Base-by-base conservation (phyloP, 2,329 filamentous ascomycete genomes). In the Paramyrothecium sp. region DNA sequence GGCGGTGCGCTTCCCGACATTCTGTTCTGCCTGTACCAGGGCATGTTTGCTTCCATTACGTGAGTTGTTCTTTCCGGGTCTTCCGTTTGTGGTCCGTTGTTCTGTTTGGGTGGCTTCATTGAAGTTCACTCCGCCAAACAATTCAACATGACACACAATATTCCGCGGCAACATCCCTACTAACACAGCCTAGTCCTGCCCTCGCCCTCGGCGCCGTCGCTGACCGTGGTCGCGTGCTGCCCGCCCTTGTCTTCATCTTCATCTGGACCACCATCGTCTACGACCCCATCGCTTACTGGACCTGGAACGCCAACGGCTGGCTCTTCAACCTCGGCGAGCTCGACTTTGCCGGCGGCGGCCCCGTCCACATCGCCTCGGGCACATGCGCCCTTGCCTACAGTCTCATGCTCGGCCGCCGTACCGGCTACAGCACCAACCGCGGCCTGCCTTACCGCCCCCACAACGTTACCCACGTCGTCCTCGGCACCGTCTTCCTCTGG, bases 31-130 rank as follows among this genome's bases (percentile, higher is more conserved):
- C 79, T 96, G 26, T 96, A 91, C 78, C 90, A 94, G 76, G 89
- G 90, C 81, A 93, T 94, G 90, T 94, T 94, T 71, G 91, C 91
- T 21, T 84, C 87, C 62, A 94, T 96, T 78, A 96, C 92, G 89
- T 92, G 81, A 77, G 89, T 79, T 1, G 48, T 23, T 49, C 10
- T 7, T 38, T 19, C n/a, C 11, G 17, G 3, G 3, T 8, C 44
- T 22, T 23, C n/a, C n/a, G n/a, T n/a, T n/a, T n/a, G n/a, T n/a
- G n/a, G n/a, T n/a, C n/a, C n/a, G 89, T 79, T 1, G 48, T 23
- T 49, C 10, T 7, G 34, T 19, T n/a, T 10, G 17, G 3, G 3
- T 8, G 33, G 20, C 20, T 20, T 4, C 2, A n/a, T 20, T 50
- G 5, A 20, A 50, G 23, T 8, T 17, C 17, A 50, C 17, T 11